Conservation (phyloP, 129 eudicot genomes). For the Kitagawia praeruptora region DNA sequence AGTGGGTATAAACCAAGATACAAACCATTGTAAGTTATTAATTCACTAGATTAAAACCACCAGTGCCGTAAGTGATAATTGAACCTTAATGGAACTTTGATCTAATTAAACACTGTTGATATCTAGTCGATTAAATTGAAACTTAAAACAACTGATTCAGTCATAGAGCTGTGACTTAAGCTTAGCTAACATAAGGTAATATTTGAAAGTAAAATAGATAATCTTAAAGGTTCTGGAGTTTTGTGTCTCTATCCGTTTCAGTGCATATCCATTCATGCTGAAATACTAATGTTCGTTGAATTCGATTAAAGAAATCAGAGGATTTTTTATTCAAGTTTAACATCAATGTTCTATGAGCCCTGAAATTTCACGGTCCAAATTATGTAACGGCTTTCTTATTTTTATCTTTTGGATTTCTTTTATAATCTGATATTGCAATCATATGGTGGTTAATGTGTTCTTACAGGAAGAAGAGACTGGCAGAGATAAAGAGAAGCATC, state of each 20-base stretch:
- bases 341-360: too few relatives aligned
- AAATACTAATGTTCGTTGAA: neutral
- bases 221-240: neutral
- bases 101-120: neutral
- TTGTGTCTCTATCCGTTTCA: neutral
- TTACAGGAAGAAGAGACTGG: too few relatives aligned
- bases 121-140: neutral
- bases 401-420: too few relatives aligned
- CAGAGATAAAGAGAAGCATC: too few relatives aligned
- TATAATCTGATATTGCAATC: too few relatives aligned
- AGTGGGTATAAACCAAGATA: too few relatives aligned
- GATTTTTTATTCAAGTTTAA: too few relatives aligned
- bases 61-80: neutral
- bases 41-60: neutral
- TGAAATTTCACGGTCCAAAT: too few relatives aligned
- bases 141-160: neutral
- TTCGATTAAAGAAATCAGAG: neutral
- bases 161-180: neutral
- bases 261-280: neutral
- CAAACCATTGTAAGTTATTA: neutral
- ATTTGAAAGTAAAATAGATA: neutral
- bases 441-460: too few relatives aligned
- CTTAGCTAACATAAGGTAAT: neutral
- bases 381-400: too few relatives aligned
- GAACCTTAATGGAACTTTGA: neutral